Conservation (phyloP, 345 rosid species). For the Euphorbia peplus region DNA sequence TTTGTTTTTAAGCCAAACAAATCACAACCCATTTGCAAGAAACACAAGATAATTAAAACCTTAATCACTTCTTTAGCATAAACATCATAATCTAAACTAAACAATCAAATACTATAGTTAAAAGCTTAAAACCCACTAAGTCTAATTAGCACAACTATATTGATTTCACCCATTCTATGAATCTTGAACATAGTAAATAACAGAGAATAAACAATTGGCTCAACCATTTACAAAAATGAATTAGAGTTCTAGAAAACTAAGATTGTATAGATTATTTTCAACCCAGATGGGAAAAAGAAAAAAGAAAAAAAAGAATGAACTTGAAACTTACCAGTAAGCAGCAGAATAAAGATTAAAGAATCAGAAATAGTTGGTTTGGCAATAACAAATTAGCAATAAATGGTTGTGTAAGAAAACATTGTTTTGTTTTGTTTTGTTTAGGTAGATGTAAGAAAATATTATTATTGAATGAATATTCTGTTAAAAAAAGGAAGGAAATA, state of each 20-base stretch:
- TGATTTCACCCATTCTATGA: background rate
- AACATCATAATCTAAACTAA: background rate
- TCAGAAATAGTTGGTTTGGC: background rate
- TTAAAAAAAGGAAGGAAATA: background rate
- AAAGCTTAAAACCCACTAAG: background rate
- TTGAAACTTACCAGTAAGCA: slow-evolving; percentile 1
- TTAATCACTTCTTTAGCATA: background rate
- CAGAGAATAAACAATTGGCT: background rate
- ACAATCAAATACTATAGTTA: background rate
- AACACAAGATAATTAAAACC: background rate
- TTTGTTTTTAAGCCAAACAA: slow-evolving; percentile 1
- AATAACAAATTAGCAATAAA: background rate
- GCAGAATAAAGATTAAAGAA: slow-evolving; percentile 8
- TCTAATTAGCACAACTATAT: background rate
- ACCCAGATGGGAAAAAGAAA: slow-evolving; percentile 19
- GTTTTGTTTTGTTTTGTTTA: too few relatives aligned
- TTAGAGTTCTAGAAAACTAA: background rate
- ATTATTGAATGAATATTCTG: background rate
- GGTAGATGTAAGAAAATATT: too few relatives aligned
- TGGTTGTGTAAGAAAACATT: background rate
- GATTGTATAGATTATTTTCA: background rate
- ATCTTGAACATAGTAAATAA: background rate
- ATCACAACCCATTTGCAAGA: slow-evolving; percentile 7
- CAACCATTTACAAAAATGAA: background rate
- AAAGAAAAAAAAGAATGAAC: background rate